A percentile compares a stretch with the other conserved stretches of the same genome.
Evolutionary conservation across 495 filamentous ascomycete species (phyloP).

Genomic region (Terfezia boudieri): DNA sequence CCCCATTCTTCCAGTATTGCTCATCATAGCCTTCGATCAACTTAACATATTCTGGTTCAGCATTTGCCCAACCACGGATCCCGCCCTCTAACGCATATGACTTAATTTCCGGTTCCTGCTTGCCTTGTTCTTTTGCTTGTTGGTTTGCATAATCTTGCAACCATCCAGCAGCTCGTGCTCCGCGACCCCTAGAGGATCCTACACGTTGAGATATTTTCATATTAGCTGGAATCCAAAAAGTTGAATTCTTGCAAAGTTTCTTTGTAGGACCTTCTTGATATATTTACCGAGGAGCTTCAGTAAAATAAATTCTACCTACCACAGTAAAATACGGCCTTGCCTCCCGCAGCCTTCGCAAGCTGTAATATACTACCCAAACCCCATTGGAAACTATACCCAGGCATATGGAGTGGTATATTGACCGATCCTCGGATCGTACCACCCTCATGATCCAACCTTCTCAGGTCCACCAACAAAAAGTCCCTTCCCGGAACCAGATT

Average conservation of each 20-base stretch:
- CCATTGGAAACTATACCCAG: too few species aligned
- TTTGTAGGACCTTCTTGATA: too few species aligned
- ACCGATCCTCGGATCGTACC: conserved; percentile 45
- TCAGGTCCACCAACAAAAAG: conserved; percentile 41
- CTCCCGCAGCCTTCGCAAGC: conserved; percentile 3
- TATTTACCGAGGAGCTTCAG: too few species aligned
- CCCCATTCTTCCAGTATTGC: conserved; percentile 24
- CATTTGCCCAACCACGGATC: conserved; percentile 40
- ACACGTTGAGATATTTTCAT: neutral
- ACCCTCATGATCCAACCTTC: conserved; percentile 35
- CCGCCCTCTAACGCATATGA: conserved; percentile 37
- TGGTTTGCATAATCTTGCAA: conserved; percentile 36
- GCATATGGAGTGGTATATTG: conserved; percentile 21
- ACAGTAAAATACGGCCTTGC: conserved; percentile 41
- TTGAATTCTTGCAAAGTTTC: too few species aligned
- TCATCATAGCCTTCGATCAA: conserved; percentile 38
- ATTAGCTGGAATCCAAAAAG: too few species aligned
- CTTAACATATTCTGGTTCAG: conserved; percentile 31
- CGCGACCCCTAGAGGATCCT: conserved; percentile 44
- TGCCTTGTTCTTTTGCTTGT: conserved; percentile 16
- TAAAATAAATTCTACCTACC: conserved; percentile 23
- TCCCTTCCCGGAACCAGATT: conserved; percentile 21
- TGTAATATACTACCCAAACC: too few species aligned
- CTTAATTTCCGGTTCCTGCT: conserved; percentile 22
- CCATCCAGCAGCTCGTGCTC: conserved; percentile 39